Conservation (phyloP, 306 rosid species). For the Quercus glauca region DNA sequence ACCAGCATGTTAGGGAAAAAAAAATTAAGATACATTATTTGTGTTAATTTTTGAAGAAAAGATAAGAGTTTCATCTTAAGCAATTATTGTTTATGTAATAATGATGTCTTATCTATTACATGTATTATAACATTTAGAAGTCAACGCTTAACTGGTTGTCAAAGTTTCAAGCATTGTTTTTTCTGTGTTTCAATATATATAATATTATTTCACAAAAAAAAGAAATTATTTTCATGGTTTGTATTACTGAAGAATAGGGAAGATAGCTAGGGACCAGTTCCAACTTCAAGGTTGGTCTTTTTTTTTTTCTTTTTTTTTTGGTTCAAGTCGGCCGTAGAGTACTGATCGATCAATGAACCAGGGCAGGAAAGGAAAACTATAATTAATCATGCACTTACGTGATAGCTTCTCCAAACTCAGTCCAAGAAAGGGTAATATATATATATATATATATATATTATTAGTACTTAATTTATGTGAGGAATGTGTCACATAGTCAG, state of each 20-base stretch:
- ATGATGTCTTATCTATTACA: neutral
- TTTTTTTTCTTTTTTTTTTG: too few species aligned
- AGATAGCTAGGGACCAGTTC: neutral
- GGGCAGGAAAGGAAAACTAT: too few species aligned
- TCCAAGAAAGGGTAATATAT: too few species aligned
- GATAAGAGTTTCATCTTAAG: neutral
- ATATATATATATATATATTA: too few species aligned
- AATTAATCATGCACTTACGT: too few species aligned
- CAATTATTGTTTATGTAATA: neutral
- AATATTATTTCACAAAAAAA: neutral
- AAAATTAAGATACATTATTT: neutral
- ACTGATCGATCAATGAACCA: too few species aligned
- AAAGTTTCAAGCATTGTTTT: neutral
- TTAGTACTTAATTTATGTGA: too few species aligned
- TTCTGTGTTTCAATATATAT: neutral
- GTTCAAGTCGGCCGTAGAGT: too few species aligned
- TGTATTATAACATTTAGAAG: neutral
- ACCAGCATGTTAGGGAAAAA: neutral
- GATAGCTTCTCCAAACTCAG: too few species aligned
- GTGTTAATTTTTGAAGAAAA: neutral
- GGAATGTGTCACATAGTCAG: too few species aligned
- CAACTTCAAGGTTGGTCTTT: constrained; percentile 1
- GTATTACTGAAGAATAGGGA: too few species aligned
- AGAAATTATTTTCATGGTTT: too few species aligned
- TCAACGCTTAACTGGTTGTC: neutral